Conservation (phyloP, 2,329 filamentous ascomycete species). For the Ilyonectria mors-panacis region DNA sequence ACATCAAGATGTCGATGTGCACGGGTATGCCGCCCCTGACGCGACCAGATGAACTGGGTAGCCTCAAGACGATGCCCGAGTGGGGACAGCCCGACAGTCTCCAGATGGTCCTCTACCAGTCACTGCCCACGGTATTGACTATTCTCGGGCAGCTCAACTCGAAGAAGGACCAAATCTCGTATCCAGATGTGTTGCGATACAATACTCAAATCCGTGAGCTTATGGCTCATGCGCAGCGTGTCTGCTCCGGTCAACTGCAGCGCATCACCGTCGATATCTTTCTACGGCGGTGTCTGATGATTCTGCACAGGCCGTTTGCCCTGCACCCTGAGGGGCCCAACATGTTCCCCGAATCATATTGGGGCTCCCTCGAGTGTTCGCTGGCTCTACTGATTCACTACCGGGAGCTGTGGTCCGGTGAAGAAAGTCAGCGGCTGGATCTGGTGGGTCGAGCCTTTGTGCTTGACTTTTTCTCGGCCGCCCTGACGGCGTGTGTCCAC, state of each 20-base stretch:
- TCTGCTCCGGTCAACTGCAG: slow-evolving; percentile 50
- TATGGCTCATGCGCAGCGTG: slow-evolving; percentile 49
- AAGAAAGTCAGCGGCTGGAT: slow-evolving; percentile 45
- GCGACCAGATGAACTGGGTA: slow-evolving; percentile 50
- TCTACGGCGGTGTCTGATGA: slow-evolving; percentile 54
- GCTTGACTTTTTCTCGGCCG: slow-evolving; percentile 55
- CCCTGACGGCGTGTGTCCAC: slow-evolving; percentile 53
- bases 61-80: slow-evolving; percentile 44
- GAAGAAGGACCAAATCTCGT: slow-evolving; percentile 50
- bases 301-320: slow-evolving; percentile 54
- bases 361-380: slow-evolving; percentile 56
- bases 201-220: slow-evolving; percentile 52
- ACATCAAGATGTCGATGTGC: slow-evolving; percentile 54
- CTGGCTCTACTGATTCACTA: slow-evolving; percentile 55
- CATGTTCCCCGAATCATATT: slow-evolving; percentile 55
- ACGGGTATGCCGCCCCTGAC: slow-evolving; percentile 55
- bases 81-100: slow-evolving; percentile 49
- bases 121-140: slow-evolving; percentile 50
- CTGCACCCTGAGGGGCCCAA: slow-evolving; percentile 51
- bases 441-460: slow-evolving; percentile 54
- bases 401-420: slow-evolving; percentile 53
- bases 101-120: slow-evolving; percentile 52
- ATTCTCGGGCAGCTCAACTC: slow-evolving; percentile 53
- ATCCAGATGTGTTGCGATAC: slow-evolving; percentile 52
- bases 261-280: slow-evolving; percentile 55